These are phyloP conservation scores for Podospora conica DNA, from an alignment of 495 filamentous ascomycete genomes.

Conservation along the genomic window DNA sequence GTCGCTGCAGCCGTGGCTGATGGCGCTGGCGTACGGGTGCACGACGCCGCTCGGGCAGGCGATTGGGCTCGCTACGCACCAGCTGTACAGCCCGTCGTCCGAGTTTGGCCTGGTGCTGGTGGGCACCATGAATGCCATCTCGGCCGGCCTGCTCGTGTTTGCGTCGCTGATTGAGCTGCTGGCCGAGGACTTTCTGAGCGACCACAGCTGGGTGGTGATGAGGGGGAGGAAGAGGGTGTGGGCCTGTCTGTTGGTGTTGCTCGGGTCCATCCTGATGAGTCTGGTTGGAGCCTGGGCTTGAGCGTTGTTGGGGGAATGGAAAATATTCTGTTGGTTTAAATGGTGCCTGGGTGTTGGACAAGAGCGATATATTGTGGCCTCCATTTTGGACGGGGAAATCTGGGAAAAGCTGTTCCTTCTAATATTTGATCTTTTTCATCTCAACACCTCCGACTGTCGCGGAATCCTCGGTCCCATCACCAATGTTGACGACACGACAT, in stretches of 20 bases:
- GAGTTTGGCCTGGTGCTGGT: conserved; percentile 81
- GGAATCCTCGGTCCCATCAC: too few relatives aligned
- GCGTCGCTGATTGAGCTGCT: conserved; percentile 85
- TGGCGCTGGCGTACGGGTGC: conserved; percentile 85
- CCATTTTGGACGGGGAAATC: too few relatives aligned
- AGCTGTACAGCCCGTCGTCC: conserved; percentile 72
- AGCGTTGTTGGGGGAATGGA: background rate
- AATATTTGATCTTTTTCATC: too few relatives aligned
- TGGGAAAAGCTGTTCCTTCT: too few relatives aligned
- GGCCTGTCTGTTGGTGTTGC: conserved; percentile 70
- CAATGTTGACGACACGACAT: too few relatives aligned
- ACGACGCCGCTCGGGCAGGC: conserved; percentile 82
- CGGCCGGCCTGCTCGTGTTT: conserved; percentile 76
- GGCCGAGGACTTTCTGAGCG: conserved; percentile 87
- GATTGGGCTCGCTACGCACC: conserved; percentile 77
- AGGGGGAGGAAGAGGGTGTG: conserved; percentile 62
- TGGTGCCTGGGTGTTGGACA: too few relatives aligned
- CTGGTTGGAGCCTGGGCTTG: conserved; percentile 86
- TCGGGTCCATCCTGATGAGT: conserved; percentile 76
- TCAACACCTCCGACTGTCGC: too few relatives aligned
- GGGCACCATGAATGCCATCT: conserved; percentile 86
- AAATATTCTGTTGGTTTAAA: too few relatives aligned
- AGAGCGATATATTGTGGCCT: too few relatives aligned
- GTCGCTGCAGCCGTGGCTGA: conserved; percentile 70
- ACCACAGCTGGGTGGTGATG: conserved; percentile 72